These are phyloP conservation scores for Paramecium sexaurelia DNA, from an alignment of 73 alveolate species.

Conservation along the genomic window DNA sequence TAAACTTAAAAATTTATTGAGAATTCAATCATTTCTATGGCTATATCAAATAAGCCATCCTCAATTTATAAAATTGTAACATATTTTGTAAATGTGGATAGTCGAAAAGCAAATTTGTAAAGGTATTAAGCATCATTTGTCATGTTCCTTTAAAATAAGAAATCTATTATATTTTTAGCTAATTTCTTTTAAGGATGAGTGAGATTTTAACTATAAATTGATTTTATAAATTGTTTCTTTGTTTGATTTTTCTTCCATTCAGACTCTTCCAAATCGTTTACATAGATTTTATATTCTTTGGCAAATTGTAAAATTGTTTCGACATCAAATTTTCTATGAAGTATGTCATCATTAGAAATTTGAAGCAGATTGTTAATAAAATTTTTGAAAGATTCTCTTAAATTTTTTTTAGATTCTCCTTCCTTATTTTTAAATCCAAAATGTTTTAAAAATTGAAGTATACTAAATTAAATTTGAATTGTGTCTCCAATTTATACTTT, in stretches of 20 bases:
- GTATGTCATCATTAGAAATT: not conserved
- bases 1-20: not conserved
- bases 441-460: not conserved
- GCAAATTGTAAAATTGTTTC: not conserved
- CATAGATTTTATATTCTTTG: not conserved
- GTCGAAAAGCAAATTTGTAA: not conserved
- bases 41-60: not conserved
- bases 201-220: not conserved
- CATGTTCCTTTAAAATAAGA: not conserved
- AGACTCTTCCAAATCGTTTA: not conserved
- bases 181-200: not conserved
- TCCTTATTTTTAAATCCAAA: not conserved
- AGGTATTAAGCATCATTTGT: not conserved
- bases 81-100: not conserved
- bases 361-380: not conserved
- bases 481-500: not conserved
- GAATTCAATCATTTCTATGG: not conserved
- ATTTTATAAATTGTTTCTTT: not conserved
- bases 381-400: not conserved
- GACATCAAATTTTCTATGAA: not conserved
- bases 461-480: not conserved
- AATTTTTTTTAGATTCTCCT: not conserved
- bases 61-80: conserved; percentile 10
- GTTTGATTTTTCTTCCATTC: not conserved
- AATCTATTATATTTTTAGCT: not conserved